Conservation (phyloP, 73 alveolate genomes). For the Tetrahymena malaccensis region DNA sequence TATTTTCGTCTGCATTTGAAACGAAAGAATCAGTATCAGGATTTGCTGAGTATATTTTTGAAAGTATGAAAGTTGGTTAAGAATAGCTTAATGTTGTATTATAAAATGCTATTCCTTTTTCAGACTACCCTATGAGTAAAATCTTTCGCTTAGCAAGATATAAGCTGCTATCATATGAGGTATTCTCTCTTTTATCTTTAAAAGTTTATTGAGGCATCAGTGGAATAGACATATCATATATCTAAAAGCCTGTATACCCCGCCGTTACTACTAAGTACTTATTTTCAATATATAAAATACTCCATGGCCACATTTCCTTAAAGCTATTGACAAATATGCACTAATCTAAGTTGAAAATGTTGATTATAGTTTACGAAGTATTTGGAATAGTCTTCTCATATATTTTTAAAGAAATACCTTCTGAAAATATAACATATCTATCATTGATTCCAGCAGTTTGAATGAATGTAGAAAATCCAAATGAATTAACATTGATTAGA, state of each 20-base stretch:
- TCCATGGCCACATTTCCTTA: not conserved
- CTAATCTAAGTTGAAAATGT: not conserved
- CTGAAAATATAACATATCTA: not conserved
- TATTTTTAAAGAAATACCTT: not conserved
- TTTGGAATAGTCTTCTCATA: not conserved
- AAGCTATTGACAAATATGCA: not conserved
- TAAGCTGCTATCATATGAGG: not conserved
- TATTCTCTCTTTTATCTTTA: not conserved
- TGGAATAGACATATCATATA: not conserved
- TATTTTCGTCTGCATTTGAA: not conserved
- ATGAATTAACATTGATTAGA: not conserved
- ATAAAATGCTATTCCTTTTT: not conserved
- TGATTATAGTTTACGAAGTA: not conserved
- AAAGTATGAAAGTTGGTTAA: not conserved
- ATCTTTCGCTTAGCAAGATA: not conserved
- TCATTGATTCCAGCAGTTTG: not conserved
- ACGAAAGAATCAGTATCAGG: not conserved
- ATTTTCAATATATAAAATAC: not conserved
- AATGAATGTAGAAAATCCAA: not conserved
- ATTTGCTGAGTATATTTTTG: not conserved
- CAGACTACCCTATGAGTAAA: not conserved
- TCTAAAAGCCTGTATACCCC: not conserved
- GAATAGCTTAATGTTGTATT: not conserved
- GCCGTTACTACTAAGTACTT: not conserved
- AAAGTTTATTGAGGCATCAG: not conserved